Evolutionary conservation across 2,329 filamentous ascomycete genomes (phyloP), one percentile per base, ranked within the genome.

Genomic region (Dactylellina sp.): DNA sequence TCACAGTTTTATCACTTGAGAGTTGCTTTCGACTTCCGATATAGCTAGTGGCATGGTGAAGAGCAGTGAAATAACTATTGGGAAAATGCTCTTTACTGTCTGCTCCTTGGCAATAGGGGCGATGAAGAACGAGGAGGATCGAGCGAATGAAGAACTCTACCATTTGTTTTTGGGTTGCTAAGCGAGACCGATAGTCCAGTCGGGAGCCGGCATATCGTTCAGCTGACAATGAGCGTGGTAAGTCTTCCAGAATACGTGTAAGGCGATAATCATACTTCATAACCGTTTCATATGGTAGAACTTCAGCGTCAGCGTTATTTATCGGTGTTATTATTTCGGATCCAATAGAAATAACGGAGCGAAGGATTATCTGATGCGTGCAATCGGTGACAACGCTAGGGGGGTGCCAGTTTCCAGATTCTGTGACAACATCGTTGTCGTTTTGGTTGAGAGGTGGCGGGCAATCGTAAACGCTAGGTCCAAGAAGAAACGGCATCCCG

Each of bases 191-290:
- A 18, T 62, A 74, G n/a, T 74, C 61, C 14, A 66, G 56, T 14
- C 61, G 42, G 7, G 70, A 74, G 24, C 68, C 68, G 4, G 39
- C 61, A 32, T 74, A 74, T 25, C 44, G 46, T 9, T 74, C 70
- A 9, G 70, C 47, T 12, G 55, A 62, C 18, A 74, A 42, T 7
- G 70, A 47, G 18, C 46, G 56, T 9, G 70, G 61, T 4, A 74
- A 18, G 37, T 66, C 61, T 16, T 74, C 70, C 9, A 74, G 20
- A 6, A 74, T 74, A 12, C 49, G 62, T 4, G 70, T 74, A 9
- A 74, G 70, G n/a, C 70, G 70, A 28, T 74, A 74, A 35, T 74
- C 70, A 20, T 74, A 74, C 40, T 74, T 74, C 70, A 74, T 74
- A 4, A 74, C 56, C 7, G 56, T 55, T 14, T 66, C 70, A 11